These are phyloP conservation scores for Melanogaster broomeanus DNA, from an alignment of 768 basidiomycete genomes.

Conservation along the genomic window DNA sequence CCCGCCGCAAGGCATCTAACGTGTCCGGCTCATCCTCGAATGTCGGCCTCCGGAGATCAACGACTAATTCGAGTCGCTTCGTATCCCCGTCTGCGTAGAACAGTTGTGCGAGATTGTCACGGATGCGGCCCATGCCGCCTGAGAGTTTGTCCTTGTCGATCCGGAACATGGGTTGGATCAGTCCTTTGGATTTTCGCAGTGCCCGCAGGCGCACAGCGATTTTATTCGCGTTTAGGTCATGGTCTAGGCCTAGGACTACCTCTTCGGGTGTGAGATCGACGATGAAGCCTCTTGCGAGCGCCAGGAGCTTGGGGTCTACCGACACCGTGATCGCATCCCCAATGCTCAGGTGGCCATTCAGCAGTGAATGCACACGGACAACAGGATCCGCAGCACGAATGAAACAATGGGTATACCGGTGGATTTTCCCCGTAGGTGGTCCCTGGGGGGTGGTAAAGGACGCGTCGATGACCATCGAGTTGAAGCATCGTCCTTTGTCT, in stretches of 20 bases:
- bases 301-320: no score
- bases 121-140: no score
- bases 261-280: conserved; percentile 62
- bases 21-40: conserved; percentile 49
- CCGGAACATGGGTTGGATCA: conserved; percentile 56
- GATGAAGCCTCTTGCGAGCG: no score
- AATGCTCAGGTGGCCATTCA: no score
- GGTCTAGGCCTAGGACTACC: conserved; percentile 83
- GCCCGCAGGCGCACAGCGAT: no score
- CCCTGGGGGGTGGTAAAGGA: conserved; percentile 31
- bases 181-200: no score
- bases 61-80: no score
- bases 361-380: conserved; percentile 13
- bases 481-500: conserved; percentile 80
- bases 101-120: no score
- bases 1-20: no score
- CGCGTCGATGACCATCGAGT: conserved; percentile 69
- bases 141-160: conserved; percentile 94
- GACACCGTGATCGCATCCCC: no score
- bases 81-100: no score
- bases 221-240: no score
- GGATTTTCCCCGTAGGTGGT: conserved; percentile 55
- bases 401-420: conserved; percentile 81
- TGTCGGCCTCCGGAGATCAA: conserved; percentile 71
- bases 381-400: conserved; percentile 32